These are phyloP conservation scores for Fusarium sp. DNA, from an alignment of 2,329 filamentous ascomycete species.

Conservation along the genomic window DNA sequence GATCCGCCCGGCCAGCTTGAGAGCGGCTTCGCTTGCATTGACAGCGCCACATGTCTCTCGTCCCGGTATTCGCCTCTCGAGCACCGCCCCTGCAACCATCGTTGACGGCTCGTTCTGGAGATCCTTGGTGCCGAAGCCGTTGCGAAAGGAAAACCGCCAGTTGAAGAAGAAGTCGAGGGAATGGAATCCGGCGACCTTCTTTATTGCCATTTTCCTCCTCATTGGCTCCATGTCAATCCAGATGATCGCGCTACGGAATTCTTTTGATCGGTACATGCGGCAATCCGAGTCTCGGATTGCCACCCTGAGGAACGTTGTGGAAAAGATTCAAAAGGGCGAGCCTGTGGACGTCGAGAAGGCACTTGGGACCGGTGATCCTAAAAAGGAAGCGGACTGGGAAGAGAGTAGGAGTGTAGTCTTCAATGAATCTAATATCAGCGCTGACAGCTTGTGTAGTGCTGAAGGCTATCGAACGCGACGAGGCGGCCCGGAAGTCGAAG, in stretches of 20 bases:
- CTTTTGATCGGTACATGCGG: conserved; percentile 80
- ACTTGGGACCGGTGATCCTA: conserved; percentile 83
- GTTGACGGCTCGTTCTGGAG: conserved; percentile 77
- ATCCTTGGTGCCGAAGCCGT: conserved; percentile 77
- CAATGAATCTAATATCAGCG: neutral
- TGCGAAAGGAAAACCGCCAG: conserved; percentile 63
- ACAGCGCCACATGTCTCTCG: conserved; percentile 7
- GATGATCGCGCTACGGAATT: conserved; percentile 85
- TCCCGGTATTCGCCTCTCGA: conserved; percentile 50
- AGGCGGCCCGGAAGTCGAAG: conserved; percentile 65
- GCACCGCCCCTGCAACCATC: conserved; percentile 65
- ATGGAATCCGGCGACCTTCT: conserved; percentile 88
- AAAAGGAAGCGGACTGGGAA: conserved; percentile 89
- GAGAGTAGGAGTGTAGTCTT: conserved; percentile 71
- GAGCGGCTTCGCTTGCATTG: conserved; percentile 11
- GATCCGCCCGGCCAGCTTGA: conserved; percentile 16
- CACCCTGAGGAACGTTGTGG: conserved; percentile 81
- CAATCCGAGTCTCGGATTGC: conserved; percentile 85
- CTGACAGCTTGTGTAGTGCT: conserved; percentile 66
- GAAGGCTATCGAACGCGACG: conserved; percentile 77
- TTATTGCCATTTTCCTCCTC: conserved; percentile 85
- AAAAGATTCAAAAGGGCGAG: conserved; percentile 79
- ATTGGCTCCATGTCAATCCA: conserved; percentile 98
- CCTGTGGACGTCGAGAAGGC: conserved; percentile 88
- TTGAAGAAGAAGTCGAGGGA: conserved; percentile 68